These are phyloP conservation scores for Coemansia sp. DNA, from an alignment of 192 early-diverging fungal genomes.

Conservation along the genomic window DNA sequence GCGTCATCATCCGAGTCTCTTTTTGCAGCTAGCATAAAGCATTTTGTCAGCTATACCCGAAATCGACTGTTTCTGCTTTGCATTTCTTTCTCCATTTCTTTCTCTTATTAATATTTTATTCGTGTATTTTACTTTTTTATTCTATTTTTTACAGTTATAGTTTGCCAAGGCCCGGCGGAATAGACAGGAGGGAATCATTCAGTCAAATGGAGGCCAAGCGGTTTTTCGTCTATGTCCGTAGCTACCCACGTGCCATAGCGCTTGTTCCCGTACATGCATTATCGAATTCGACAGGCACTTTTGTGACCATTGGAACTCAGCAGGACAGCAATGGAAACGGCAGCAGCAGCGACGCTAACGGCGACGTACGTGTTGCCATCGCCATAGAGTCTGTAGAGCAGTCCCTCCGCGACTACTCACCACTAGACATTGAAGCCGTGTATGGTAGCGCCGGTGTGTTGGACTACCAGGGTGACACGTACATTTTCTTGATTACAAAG, in stretches of 20 bases:
- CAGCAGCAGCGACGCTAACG: constrained; percentile 1
- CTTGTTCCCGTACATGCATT: constrained; percentile 59
- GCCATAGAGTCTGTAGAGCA: constrained; percentile 12
- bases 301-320: constrained; percentile 12
- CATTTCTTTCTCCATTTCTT: neutral
- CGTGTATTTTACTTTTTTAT: neutral
- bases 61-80: too few species aligned
- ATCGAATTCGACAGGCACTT: constrained; percentile 18
- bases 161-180: too few species aligned
- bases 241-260: constrained; percentile 57
- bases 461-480: constrained; percentile 60
- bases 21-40: too few species aligned
- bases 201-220: constrained; percentile 47
- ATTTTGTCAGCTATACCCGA: too few species aligned
- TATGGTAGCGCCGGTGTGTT: constrained; percentile 48
- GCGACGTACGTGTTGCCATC: constrained; percentile 8
- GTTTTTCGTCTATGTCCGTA: constrained; percentile 52
- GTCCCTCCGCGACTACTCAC: constrained; percentile 24
- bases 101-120: neutral
- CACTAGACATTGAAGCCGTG: constrained; percentile 41
- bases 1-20: too few species aligned
- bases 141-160: too few species aligned
- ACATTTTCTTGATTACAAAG: constrained; percentile 64
- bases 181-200: too few species aligned
- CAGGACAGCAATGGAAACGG: neutral